Percentiles rank a stretch among this genome's conserved stretches.
These are phyloP conservation scores for Paragyromitra xinjiangensis DNA, from an alignment of 495 filamentous ascomycete species.

Conservation along the genomic window DNA sequence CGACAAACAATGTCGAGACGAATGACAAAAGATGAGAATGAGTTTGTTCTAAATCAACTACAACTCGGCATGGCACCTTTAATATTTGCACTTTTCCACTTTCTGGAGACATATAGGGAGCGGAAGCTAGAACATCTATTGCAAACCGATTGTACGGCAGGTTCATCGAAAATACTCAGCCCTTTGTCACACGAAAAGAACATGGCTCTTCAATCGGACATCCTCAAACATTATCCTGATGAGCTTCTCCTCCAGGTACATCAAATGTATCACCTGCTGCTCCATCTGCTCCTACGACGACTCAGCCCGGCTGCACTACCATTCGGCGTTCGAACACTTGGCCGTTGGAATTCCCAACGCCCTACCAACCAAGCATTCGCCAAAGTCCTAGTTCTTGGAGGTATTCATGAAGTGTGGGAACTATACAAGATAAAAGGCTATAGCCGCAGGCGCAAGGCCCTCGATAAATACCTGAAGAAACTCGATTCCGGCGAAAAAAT, in stretches of 20 bases:
- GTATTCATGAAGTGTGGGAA: constrained; percentile 51
- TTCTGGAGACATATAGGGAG: constrained; percentile 54
- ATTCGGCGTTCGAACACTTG: constrained; percentile 37
- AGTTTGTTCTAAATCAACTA: constrained; percentile 48
- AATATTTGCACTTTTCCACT: constrained; percentile 55
- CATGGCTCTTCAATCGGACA: constrained; percentile 54
- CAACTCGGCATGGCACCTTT: constrained; percentile 53
- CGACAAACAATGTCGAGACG: constrained; percentile 35
- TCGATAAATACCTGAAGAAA: constrained; percentile 54
- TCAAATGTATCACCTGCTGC: constrained; percentile 57
- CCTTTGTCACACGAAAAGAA: constrained; percentile 48
- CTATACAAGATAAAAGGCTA: constrained; percentile 55
- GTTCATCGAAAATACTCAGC: constrained; percentile 17
- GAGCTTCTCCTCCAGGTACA: constrained; percentile 54
- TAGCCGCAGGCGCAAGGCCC: constrained; percentile 46
- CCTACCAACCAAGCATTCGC: constrained; percentile 54
- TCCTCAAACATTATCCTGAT: constrained; percentile 55
- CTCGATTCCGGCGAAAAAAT: constrained; percentile 44
- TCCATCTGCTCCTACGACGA: constrained; percentile 55
- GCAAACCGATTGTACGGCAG: constrained; percentile 21
- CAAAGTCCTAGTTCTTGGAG: constrained; percentile 53
- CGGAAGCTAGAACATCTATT: constrained; percentile 52
- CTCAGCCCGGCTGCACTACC: constrained; percentile 43
- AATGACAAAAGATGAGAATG: constrained; percentile 54
- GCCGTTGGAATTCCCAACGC: constrained; percentile 48